Evolutionary conservation across 352 stramenopile species (phyloP).

Genomic region (Phytophthora macrochlamydospora): DNA sequence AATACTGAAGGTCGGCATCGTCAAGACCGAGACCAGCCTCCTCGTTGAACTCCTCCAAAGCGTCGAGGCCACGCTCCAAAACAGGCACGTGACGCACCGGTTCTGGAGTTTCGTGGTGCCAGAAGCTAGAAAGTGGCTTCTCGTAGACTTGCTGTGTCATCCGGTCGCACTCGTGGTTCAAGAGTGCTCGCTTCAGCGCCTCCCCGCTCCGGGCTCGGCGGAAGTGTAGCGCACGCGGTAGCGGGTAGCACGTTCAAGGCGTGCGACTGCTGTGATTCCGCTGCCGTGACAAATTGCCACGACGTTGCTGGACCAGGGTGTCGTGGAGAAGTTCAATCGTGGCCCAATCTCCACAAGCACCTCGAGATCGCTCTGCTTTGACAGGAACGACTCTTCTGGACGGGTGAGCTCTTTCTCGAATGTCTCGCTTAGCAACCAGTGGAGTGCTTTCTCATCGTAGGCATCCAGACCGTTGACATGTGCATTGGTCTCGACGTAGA

Average conservation of each 20-base stretch:
- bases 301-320: conserved; percentile 97
- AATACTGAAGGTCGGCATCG: conserved; percentile 98
- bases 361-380: conserved; percentile 19
- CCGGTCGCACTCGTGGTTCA: conserved; percentile 83
- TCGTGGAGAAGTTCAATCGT: conserved; percentile 95
- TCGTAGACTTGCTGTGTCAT: conserved; percentile 97
- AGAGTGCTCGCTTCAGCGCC: conserved; percentile 44
- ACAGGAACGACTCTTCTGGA: conserved; percentile 52
- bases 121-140: conserved; percentile 88
- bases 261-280: conserved; percentile 84
- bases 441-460: conserved; percentile 64
- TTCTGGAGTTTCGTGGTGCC: conserved; percentile 62
- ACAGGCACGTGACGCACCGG: conserved; percentile 91
- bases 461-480: conserved; percentile 36
- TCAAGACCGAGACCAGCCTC: conserved; percentile 96
- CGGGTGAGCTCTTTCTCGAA: conserved; percentile 89
- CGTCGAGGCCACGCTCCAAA: conserved; percentile 90
- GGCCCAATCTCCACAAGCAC: conserved; percentile 95
- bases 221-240: conserved; percentile 80
- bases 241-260: conserved; percentile 92
- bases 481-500: conserved; percentile 91
- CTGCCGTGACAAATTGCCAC: conserved; percentile 94
- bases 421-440: conserved; percentile 96
- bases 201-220: conserved; percentile 37
- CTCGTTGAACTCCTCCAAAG: conserved; percentile 95